Evolutionary conservation across 306 rosid species (phyloP), one percentile per base, ranked within the genome.

Genomic region (Medicago lupulina): DNA sequence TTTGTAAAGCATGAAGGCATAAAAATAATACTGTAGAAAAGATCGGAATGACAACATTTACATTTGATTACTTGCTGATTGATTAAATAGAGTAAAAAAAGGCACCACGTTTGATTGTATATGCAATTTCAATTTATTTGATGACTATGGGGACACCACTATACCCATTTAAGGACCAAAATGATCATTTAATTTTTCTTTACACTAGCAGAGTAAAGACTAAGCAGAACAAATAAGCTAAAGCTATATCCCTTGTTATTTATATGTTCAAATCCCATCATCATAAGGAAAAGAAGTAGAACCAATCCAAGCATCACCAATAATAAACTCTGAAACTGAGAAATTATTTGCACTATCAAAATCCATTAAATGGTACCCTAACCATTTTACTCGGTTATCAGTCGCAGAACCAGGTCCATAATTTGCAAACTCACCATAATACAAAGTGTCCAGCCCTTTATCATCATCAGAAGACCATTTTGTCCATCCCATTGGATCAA

Each of bases 251-350:
- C 4, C 44, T 23, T 23, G 10, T 50, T 21, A 50, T 21, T 11
- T 9, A 4, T 34, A 1, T 36, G 12, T 53, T 77, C 85, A 89
- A 57, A 92, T 85, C 64, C 87, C 93, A 12, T 80, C 87, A 34
- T 92, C 92, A 66, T 87, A 90, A 61, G 97, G 97, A 47, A 92
- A 84, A 0, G 97, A 90, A 76, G 93, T 92, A 75, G 90, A 88
- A 36, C 79, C 79, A 68, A 92, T 81, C 97, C 97, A 92, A 5
- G 80, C 84, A 80, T 85, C 86, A 46, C 96, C 96, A 18, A 69
- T 40, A 49, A 92, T 88, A 25, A 92, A 78, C 84, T 84, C 84
- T 0, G 90, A 71, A 58, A 87, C 93, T 1, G 96, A 68, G 73
- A 90, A 92, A 17, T 84, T 85, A 43, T 70, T 79, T 6, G 96